Evolutionary conservation across 192 early-diverging fungal genomes (phyloP), one percentile per base, ranked within the genome.

Genomic region (Coemansia sp.): DNA sequence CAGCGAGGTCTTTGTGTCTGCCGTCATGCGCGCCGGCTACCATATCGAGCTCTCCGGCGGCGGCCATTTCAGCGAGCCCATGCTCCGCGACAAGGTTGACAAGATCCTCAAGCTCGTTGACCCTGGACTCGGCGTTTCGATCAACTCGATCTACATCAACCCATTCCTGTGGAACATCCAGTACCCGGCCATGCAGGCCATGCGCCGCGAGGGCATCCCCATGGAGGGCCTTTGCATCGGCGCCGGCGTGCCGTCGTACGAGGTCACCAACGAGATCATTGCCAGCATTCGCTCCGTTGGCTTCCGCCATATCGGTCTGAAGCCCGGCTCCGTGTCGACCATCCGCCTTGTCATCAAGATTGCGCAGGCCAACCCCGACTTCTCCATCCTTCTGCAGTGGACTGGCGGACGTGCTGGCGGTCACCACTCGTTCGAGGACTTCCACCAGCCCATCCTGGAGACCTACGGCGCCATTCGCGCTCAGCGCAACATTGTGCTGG

Each of bases 351-450:
- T 91, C 20, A 82, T 95, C 56, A 65, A 83, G 18, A 93, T 98
- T 74, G 94, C 94, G 48, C 86, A 88, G 61, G 82, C 84, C 29
- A 85, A 91, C 63, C 87, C 88, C 4, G 85, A 86, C 30, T 93
- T 93, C 83, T 90, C 93, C 5, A 84, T 98, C 47, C 83, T 95
- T 50, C 81, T 95, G 57, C 93, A 98, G 76, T 98, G 95, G 95
- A 98, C 95, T 20, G 94, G 95, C 79, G 95, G 95, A 25, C 87
- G 94, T 62, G 94, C 88, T 36, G 95, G 94, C 67, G 95, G 95
- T 18, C 95, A 98, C 75, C 93, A 98, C 85, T 92, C 90, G 65
- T 96, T 90, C 61, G 95, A 96, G 81, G 93, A 98, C 81, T 90
- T 95, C 75, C 93, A 96, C 73, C 85, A 86, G 66, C 93, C 94